Conservation (phyloP, 2,329 filamentous ascomycete genomes). For the Sporothrix schenckii region DNA sequence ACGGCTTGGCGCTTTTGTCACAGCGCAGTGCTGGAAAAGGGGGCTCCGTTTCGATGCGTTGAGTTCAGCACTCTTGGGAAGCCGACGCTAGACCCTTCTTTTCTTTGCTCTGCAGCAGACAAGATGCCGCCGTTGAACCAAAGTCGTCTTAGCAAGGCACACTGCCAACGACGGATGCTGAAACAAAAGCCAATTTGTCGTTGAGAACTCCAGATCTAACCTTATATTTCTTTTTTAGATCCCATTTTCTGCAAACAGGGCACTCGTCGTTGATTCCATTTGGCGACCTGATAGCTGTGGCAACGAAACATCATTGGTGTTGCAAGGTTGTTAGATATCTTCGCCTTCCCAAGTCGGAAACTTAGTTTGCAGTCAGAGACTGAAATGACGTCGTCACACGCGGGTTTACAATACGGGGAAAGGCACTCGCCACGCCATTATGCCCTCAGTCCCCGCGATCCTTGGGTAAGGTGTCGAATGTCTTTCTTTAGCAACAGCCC, state of each 20-base stretch:
- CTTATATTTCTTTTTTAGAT: no score
- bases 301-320: no score
- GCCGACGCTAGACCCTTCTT: neutral
- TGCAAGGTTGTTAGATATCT: neutral
- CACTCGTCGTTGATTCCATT: neutral
- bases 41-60: slow-evolving; percentile 11
- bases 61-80: neutral
- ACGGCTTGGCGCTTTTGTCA: slow-evolving; percentile 9
- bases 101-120: neutral
- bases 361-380: neutral
- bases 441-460: neutral
- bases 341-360: neutral
- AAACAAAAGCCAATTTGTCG: no score
- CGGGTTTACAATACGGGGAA: slow-evolving; percentile 1
- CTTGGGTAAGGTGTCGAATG: slow-evolving; percentile 15
- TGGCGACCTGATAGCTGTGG: neutral
- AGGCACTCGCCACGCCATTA: neutral
- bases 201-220: no score
- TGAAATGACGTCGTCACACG: slow-evolving; percentile 8
- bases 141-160: neutral
- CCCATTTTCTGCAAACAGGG: no score
- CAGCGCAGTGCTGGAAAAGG: neutral
- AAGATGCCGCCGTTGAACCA: neutral
- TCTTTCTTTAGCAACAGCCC: neutral
- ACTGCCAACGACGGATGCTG: no score